phyloP scores from a whole-genome alignment of 192 early-diverging fungal species.

The Coemansia sp. region DNA sequence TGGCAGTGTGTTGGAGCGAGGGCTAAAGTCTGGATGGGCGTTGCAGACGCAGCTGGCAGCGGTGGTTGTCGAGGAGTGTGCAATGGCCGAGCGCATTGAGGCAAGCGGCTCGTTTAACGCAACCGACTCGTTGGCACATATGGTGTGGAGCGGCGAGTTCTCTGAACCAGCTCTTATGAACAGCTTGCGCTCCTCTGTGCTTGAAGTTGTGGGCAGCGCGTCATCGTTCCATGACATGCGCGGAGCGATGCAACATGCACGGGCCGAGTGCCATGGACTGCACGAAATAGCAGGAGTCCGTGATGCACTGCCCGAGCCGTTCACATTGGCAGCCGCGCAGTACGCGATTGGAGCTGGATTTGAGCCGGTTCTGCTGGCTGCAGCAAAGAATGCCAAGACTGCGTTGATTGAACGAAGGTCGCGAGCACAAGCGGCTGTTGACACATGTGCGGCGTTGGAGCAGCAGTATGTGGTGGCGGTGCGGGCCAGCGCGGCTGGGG shows the following conservation, averaged over 20 bases:
- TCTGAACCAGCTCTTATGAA: neutral
- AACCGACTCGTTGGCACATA: constrained; percentile 38
- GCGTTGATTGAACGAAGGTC: constrained; percentile 59
- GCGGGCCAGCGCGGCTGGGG: constrained; percentile 70
- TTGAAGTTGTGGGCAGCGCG: constrained; percentile 47
- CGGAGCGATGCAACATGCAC: constrained; percentile 3
- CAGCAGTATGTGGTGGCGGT: constrained; percentile 63
- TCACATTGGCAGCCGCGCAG: constrained; percentile 60
- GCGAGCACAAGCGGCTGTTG: constrained; percentile 65
- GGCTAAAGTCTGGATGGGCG: constrained; percentile 71
- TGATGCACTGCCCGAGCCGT: constrained; percentile 17
- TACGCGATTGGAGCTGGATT: constrained; percentile 52
- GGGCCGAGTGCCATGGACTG: constrained; percentile 7
- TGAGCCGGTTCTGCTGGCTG: constrained; percentile 8
- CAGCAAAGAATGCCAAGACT: neutral
- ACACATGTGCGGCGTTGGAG: constrained; percentile 64
- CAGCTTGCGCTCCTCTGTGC: constrained; percentile 54
- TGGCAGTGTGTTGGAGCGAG: constrained; percentile 58
- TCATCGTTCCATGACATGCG: neutral
- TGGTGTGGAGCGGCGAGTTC: neutral
- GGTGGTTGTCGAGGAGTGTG: constrained; percentile 81
- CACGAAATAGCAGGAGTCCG: constrained; percentile 23
- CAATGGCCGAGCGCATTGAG: constrained; percentile 55
- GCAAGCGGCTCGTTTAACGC: neutral
- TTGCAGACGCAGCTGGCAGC: constrained; percentile 75